A percentile compares a stretch with the other conserved stretches of the same genome.
Conservation (phyloP, 1,284 basidiomycete genomes). For the Testicularia cyperi region DNA sequence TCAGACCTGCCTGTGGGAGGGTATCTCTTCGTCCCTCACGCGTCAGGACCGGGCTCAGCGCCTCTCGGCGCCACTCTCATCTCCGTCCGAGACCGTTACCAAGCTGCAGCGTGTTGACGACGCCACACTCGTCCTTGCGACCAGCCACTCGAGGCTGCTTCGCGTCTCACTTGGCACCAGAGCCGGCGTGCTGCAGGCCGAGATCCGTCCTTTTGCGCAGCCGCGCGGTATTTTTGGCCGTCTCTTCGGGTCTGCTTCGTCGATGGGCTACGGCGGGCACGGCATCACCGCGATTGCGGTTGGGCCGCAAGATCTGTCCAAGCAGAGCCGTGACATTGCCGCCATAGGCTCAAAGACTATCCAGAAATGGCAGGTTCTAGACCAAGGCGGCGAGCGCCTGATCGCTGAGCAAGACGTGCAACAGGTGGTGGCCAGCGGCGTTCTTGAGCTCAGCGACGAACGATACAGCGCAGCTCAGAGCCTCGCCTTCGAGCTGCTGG, state of each 20-base stretch:
- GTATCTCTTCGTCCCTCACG: slow-evolving; percentile 36
- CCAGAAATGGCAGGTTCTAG: slow-evolving; percentile 55
- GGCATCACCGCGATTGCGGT: slow-evolving; percentile 41
- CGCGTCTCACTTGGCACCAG: slow-evolving; percentile 31
- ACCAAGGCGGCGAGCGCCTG: slow-evolving; percentile 43
- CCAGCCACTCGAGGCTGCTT: slow-evolving; percentile 41
- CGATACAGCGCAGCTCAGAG: slow-evolving; percentile 41
- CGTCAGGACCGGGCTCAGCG: slow-evolving; percentile 29
- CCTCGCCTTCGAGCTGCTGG: slow-evolving; percentile 21
- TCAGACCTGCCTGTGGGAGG: slow-evolving; percentile 42
- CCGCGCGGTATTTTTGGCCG: slow-evolving; percentile 49
- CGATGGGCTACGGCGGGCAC: slow-evolving; percentile 26
- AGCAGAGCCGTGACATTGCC: slow-evolving; percentile 35
- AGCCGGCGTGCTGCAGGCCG: slow-evolving; percentile 39
- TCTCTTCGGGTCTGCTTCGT: slow-evolving; percentile 41
- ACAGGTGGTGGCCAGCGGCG: slow-evolving; percentile 41
- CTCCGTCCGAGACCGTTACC: slow-evolving; percentile 24
- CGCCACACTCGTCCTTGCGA: slow-evolving; percentile 30
- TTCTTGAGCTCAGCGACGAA: slow-evolving; percentile 33
- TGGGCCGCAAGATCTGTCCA: slow-evolving; percentile 13
- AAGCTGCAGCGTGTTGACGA: slow-evolving; percentile 35
- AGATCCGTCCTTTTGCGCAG: slow-evolving; percentile 41
- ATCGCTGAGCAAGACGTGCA: slow-evolving; percentile 54
- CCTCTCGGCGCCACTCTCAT: slow-evolving; percentile 15
- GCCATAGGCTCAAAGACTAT: slow-evolving; percentile 45